Base-by-base conservation (phyloP, 345 rosid genomes). In the Punica granatum region DNA sequence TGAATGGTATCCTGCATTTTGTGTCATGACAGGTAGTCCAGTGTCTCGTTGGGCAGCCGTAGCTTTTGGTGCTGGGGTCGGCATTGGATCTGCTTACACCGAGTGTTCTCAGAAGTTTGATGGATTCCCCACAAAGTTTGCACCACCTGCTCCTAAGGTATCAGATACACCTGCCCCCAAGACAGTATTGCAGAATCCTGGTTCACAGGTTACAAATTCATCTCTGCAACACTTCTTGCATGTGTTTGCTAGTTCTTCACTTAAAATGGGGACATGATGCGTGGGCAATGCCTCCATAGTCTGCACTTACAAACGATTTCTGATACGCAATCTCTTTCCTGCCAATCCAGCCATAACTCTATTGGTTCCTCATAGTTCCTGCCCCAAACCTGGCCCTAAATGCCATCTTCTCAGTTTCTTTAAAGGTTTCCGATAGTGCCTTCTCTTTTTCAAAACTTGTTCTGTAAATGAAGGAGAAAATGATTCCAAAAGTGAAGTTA, bases 21-120 rank as follows among this genome's bases (percentile, higher is more conserved):
- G 23, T 51, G 1, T 69, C 5, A 8, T 60, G 16, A 30, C 72
- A 94, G 97, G 97, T 86, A 89, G 86, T 75, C 99, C 96, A 7
- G 87, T 72, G 67, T 79, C 87, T 44, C 89, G 95, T 58, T 88
- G 96, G 99, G 92, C 95, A 21, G 80, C 95, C 49, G 76, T 94
- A 64, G 96, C 97, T 25, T 89, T 94, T 60, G 97, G 97, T 76
- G 95, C 99, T 70, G 97, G 99, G 54, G 65, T 88, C 43, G 99
- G 97, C 59, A 78, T 91, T 78, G 99, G 99, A 39, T 91, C 97
- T 56, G 95, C 98, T 8, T 90, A 86, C 74, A 69, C 88, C 0
- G 97, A 91, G 39, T 91, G 95, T 72, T 79, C 86, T 77, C 90
- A 60, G 59, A 61, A 78, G 59, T 91, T 91, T 70, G 72, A 78